Evolutionary conservation across 495 filamentous ascomycete species (phyloP).

Genomic region (Neurospora sp.): DNA sequence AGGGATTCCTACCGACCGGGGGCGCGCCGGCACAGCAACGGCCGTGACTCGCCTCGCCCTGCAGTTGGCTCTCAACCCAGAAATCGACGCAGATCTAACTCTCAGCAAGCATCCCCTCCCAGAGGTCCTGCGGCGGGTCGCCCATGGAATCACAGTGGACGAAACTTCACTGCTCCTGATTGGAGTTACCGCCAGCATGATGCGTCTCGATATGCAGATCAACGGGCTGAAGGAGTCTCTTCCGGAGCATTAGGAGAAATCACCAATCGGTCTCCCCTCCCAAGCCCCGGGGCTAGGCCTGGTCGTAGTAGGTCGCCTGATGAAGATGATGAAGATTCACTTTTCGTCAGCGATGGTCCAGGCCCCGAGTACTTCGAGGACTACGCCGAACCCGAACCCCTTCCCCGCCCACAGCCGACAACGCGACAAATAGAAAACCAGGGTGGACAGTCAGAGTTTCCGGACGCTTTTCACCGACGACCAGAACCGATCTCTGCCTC

Average conservation of each 20-base stretch:
- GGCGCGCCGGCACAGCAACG: neutral
- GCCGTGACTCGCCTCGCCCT: neutral
- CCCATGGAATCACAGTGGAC: neutral
- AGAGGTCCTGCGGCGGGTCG: neutral
- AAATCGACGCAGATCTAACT: neutral
- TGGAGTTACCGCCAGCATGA: neutral
- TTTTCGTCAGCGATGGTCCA: neutral
- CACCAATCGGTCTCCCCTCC: neutral
- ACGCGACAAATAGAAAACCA: neutral
- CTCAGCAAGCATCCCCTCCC: neutral
- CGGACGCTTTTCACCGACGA: neutral
- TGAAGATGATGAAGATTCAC: neutral
- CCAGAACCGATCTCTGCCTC: neutral
- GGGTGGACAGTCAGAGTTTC: neutral
- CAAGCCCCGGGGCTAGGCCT: neutral
- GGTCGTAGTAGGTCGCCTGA: neutral
- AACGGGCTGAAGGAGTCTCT: neutral
- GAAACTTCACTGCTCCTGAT: neutral
- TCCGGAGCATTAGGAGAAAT: neutral
- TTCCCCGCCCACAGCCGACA: neutral
- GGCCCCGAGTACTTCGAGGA: neutral
- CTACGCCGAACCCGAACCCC: neutral
- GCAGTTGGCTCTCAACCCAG: neutral
- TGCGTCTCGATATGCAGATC: neutral
- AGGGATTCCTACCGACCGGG: neutral